Evolutionary conservation across 2,329 filamentous ascomycete species (phyloP).

Genomic region (Fusarium caatingaense): DNA sequence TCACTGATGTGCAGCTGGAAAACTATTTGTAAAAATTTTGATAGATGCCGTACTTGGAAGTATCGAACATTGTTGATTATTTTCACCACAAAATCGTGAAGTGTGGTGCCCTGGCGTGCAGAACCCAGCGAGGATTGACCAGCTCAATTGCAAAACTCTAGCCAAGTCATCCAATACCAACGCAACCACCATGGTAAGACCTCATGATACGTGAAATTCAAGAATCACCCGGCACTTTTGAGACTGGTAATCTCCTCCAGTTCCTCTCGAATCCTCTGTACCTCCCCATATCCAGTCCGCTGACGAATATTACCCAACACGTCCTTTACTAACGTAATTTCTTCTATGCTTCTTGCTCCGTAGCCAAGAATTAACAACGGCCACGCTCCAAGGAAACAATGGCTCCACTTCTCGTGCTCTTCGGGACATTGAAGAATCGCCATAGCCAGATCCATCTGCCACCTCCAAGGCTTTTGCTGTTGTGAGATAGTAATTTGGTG

Average conservation of each 20-base stretch:
- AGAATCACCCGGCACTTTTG: background rate
- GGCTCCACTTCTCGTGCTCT: background rate
- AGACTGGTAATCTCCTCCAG: background rate
- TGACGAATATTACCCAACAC: background rate
- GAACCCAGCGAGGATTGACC: too few relatives aligned
- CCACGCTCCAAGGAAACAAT: background rate
- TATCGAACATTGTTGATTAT: too few relatives aligned
- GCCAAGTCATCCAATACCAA: too few relatives aligned
- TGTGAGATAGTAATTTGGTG: background rate
- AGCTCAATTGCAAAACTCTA: too few relatives aligned
- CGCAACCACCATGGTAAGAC: too few relatives aligned
- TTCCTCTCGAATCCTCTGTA: background rate
- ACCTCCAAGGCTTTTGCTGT: background rate
- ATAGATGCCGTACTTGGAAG: too few relatives aligned
- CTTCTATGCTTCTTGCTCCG: background rate
- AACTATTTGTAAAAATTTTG: too few relatives aligned
- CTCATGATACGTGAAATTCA: too few relatives aligned
- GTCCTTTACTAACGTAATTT: background rate
- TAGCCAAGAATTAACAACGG: background rate
- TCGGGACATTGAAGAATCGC: background rate
- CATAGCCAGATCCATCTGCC: background rate
- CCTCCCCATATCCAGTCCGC: background rate
- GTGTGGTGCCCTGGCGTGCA: too few relatives aligned
- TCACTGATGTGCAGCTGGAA: accelerated
- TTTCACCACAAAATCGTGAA: too few relatives aligned